Evolutionary conservation across 768 basidiomycete species (phyloP).

Genomic region (Pleurotus ostreatus): DNA sequence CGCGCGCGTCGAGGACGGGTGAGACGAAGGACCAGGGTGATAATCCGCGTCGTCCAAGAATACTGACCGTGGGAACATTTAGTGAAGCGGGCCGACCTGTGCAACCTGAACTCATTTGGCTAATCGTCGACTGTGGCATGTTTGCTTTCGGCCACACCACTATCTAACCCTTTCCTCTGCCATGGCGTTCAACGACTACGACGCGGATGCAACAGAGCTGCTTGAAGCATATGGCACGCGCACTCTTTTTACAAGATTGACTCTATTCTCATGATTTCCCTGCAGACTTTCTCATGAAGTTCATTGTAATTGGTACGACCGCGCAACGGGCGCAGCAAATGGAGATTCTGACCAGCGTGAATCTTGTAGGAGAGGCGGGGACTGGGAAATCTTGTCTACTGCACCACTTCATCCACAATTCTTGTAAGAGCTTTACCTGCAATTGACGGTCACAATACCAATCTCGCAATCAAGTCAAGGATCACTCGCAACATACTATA

Average conservation of each 20-base stretch:
- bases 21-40: too few relatives aligned
- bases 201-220: conserved; percentile 85
- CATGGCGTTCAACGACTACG: conserved; percentile 65
- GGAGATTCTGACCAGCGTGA: conserved; percentile 5
- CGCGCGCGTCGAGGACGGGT: too few relatives aligned
- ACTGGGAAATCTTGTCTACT: conserved; percentile 96
- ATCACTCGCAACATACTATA: conserved; percentile 96
- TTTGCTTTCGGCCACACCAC: neutral
- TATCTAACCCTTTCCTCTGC: conserved; percentile 20
- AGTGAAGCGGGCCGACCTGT: neutral
- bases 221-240: conserved; percentile 86
- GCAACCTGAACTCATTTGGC: neutral
- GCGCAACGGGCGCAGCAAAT: neutral
- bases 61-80: conserved; percentile 2
- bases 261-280: conserved; percentile 6
- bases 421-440: conserved; percentile 57
- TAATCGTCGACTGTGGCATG: neutral
- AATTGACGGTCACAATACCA: conserved; percentile 7
- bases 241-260: neutral
- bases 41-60: too few relatives aligned
- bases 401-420: conserved; percentile 94
- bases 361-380: conserved; percentile 80
- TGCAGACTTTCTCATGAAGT: conserved; percentile 97
- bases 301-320: conserved; percentile 84
- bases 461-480: conserved; percentile 62